Conservation (phyloP, 2,329 filamentous ascomycete species). For the Apiospora rasikravindrae region DNA sequence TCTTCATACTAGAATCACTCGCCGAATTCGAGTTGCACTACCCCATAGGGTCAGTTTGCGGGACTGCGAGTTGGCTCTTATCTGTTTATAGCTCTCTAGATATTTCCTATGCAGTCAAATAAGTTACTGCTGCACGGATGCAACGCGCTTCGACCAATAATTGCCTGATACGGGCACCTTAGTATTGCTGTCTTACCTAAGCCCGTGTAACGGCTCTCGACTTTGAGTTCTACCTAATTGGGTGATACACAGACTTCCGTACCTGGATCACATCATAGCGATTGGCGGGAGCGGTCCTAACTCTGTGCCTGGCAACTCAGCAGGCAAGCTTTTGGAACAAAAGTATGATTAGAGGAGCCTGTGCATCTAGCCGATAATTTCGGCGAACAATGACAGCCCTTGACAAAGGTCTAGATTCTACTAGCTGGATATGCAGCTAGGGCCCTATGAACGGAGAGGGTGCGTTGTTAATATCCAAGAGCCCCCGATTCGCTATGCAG, state of each 20-base stretch:
- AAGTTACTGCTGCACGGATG: not conserved
- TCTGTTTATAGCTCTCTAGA: not conserved
- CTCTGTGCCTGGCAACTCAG: constrained; percentile 4
- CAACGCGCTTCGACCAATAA: not conserved
- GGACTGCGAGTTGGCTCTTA: not conserved
- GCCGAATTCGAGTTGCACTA: not conserved
- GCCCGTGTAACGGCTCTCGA: constrained; percentile 3
- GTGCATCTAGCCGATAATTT: constrained; percentile 15
- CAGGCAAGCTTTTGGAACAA: constrained; percentile 5
- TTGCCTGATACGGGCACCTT: not conserved
- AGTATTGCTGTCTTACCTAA: constrained; percentile 2
- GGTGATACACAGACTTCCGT: constrained; percentile 4
- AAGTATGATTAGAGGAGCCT: constrained; percentile 9
- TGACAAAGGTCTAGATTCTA: not conserved
- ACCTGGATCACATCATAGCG: constrained; percentile 14
- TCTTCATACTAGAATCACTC: not conserved
- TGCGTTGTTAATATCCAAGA: not conserved
- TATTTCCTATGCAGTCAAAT: not conserved
- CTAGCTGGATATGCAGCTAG: constrained; percentile 9
- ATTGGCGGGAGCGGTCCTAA: constrained; percentile 2
- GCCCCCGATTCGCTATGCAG: not conserved
- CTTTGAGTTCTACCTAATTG: not conserved
- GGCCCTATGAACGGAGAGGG: not conserved
- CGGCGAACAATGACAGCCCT: constrained; percentile 6
- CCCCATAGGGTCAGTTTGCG: not conserved